phyloP scores from a whole-genome alignment of 2,329 filamentous ascomycete species.

The Talaromyces sp. region DNA sequence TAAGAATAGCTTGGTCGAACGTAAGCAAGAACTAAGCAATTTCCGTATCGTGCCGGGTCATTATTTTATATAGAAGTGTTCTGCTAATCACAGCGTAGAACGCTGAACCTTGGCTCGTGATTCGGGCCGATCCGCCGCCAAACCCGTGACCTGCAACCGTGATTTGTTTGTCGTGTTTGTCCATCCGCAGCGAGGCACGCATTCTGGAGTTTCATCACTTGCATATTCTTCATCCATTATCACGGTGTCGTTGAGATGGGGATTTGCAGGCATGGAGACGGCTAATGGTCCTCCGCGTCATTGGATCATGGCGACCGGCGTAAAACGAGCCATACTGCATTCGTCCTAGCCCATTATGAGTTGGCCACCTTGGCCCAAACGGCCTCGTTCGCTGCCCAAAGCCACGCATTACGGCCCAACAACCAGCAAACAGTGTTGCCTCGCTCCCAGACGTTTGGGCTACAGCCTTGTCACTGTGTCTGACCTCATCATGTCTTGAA shows the following conservation, averaged over 20 bases:
- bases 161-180: slow-evolving; percentile 13
- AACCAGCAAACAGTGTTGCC: slow-evolving; percentile 19
- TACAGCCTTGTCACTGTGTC: background rate
- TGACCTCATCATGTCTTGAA: slow-evolving; percentile 6
- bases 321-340: background rate
- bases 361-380: slow-evolving; percentile 10
- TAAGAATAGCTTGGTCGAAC: background rate
- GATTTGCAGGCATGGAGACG: background rate
- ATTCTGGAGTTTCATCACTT: slow-evolving; percentile 2
- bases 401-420: slow-evolving; percentile 39
- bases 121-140: slow-evolving; percentile 15
- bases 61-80: background rate
- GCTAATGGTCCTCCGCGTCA: background rate
- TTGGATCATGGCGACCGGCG: background rate
- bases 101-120: background rate
- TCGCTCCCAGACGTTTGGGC: background rate
- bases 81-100: background rate
- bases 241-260: background rate
- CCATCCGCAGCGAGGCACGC: background rate
- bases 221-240: background rate
- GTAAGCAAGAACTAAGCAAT: background rate
- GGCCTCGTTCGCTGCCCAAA: slow-evolving; percentile 30
- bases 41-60: background rate
- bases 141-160: slow-evolving; percentile 14
- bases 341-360: background rate